Base-by-base conservation (phyloP, 1,284 basidiomycete species). In the Calocybe gambosa region DNA sequence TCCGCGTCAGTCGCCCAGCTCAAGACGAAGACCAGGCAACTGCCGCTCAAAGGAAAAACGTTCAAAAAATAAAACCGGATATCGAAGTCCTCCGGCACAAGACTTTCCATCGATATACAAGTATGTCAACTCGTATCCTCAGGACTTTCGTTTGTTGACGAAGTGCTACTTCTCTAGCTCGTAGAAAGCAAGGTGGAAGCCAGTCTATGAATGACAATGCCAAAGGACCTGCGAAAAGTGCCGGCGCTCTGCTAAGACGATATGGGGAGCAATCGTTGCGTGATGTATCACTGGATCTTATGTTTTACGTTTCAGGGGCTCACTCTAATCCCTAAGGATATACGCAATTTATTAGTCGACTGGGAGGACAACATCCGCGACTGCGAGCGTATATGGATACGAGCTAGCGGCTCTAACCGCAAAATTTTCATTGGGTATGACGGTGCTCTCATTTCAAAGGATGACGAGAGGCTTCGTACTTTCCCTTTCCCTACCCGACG, bases 41-140 rank as follows among this genome's bases (percentile, higher is more conserved):
- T 45, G 76, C 71, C 57, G 80, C 80, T 51, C 83, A 80, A 55
- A 66, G 59, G 46, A 66, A 62, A 47, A 67, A 55, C 25, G 74
- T 73, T 52, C 80, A 66, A 63, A 82, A 65, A 52, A 72, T 77
- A 0, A 82, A 75, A 55, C 70, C 80, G 2, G 82, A 87, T 42
- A 80, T 85, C 1, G 85, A 94, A 58, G 79, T 99, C 2, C 58
- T 99, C 35, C 75, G 77, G 50, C 92, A 96, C 62, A 99, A 99
- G 68, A 98, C 96, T 0, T 99, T 98, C 66, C 96, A 99, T 65
- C 84, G 96, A 5, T 99, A 99, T 65, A 99, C 96, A 0, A 99
- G 93, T 95, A 50, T 50, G 79, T 67, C 13, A 40, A 46, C 4
- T 20, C 28, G n/a, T 10, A 50, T 34, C 5, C 13, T 33, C 37